Evolutionary conservation across 169 alveolate genomes (phyloP).

Genomic region (Eimeria brunetti): DNA sequence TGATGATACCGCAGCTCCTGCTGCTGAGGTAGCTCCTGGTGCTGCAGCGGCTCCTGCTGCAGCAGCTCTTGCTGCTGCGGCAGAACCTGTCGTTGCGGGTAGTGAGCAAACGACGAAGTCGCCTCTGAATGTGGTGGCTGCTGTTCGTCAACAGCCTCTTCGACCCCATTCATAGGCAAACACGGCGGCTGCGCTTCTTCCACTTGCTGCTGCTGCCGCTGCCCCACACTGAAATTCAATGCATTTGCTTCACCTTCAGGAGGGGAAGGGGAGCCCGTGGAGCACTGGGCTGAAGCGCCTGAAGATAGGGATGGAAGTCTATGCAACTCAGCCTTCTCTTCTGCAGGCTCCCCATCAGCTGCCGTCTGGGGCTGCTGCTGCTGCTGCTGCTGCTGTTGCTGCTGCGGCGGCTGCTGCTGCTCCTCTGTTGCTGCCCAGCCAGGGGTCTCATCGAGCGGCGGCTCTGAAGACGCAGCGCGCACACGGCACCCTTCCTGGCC

Average conservation of each 20-base stretch:
- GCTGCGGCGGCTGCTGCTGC: neutral
- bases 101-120: neutral
- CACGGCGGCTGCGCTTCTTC: neutral
- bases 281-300: constrained; percentile 37
- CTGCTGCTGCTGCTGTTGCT: constrained; percentile 2
- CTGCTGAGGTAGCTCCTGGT: neutral
- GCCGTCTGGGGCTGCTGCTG: constrained; percentile 7
- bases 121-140: neutral
- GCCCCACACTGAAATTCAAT: neutral
- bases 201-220: constrained; percentile 13
- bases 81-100: too few relatives aligned
- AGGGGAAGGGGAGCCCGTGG: constrained; percentile 59
- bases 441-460: constrained; percentile 39
- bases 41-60: too few relatives aligned
- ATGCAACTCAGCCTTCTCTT: neutral
- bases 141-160: neutral
- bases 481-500: constrained; percentile 57
- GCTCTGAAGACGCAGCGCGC: constrained; percentile 62
- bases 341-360: neutral
- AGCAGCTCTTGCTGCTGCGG: too few relatives aligned
- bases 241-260: constrained; percentile 39
- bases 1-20: neutral
- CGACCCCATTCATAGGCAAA: neutral
- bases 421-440: constrained; percentile 21
- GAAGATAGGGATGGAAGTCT: neutral